Evolutionary conservation across 2,329 filamentous ascomycete genomes (phyloP), one percentile per base, ranked within the genome.

Genomic region (Knufia fluminis): DNA sequence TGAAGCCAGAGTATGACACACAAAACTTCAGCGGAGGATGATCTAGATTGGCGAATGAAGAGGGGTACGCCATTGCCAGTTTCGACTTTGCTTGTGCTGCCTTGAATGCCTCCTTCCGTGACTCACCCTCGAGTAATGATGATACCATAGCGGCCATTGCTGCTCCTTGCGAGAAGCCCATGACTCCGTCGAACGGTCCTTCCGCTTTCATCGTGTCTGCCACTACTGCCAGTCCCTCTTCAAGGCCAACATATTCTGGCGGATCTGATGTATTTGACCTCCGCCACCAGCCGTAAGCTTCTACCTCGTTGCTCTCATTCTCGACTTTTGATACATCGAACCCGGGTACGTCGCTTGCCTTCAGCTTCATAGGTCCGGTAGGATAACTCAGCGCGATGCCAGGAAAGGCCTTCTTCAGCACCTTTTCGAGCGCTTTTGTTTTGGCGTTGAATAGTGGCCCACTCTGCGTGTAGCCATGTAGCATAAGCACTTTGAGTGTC

Each of bases 401-500:
- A 7, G 79, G 76, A 55, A 96, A 84, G 23, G 79, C 71, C 63
- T 94, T 95, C 53, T 73, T 67, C 50, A 96, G 77, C 48, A 83
- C 73, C 67, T 96, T 95, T 60, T 89, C 80, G 1, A 96, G 74
- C 9, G 87, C 87, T 65, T 88, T 86, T 40, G 87, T 94, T 71
- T 96, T 96, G 66, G 83, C 79, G 64, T 80, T 83, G 77, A 96
- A 96, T 55, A 89, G 73, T 3, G 82, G 68, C 3, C 90, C 89
- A 23, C 86, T 94, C 73, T 97, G 91, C 6, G 91, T 95, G 77
- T 82, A 96, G 67, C 91, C 85, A 61, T 90, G 85, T 23, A 90
- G 75, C 83, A 89, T 87, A 39, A 90, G 72, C 55, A 90, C 82
- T 66, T 82, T 86, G 49, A 73, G 64, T 6, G 66, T 64, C 38